phyloP scores from a whole-genome alignment of 2,329 filamentous ascomycete species.

The Aspergillus transmontanensis region DNA sequence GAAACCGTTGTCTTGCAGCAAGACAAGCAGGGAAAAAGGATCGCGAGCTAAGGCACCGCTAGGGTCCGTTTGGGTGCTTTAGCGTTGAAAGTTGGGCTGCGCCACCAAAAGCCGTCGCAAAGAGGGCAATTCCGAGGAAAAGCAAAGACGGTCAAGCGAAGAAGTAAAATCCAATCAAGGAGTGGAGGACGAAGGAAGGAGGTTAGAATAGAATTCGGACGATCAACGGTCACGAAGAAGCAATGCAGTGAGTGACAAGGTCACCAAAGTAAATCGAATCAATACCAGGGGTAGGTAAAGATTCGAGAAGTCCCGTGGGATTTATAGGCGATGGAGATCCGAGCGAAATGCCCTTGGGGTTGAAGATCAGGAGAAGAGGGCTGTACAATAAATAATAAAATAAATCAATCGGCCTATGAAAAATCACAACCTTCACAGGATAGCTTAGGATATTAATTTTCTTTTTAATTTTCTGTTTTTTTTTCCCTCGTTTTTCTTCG shows the following conservation, averaged over 20 bases:
- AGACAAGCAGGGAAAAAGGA: constrained; percentile 19
- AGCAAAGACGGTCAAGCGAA: constrained; percentile 1
- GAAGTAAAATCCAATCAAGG: constrained; percentile 4
- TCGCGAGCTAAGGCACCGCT: constrained; percentile 17
- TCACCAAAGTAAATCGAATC: constrained; percentile 1
- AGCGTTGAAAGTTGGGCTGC: constrained; percentile 21
- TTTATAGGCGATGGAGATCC: constrained; percentile 19
- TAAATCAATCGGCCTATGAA: constrained; percentile 10
- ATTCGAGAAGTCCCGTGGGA: constrained; percentile 10
- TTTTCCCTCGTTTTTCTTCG: constrained; percentile 10
- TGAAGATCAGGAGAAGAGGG: constrained; percentile 10
- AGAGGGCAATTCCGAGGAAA: constrained; percentile 6
- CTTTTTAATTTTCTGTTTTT: constrained; percentile 16
- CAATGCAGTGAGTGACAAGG: neutral
- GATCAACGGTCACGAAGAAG: constrained; percentile 14
- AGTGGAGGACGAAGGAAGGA: constrained; percentile 5
- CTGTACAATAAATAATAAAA: constrained; percentile 12
- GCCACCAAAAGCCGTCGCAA: constrained; percentile 16
- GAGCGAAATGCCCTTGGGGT: constrained; percentile 15
- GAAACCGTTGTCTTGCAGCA: constrained; percentile 23
- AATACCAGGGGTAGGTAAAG: neutral
- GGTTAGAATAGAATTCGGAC: constrained; percentile 11
- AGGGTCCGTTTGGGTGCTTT: constrained; percentile 19
- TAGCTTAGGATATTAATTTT: constrained; percentile 14
- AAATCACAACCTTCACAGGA: neutral